A percentile compares a stretch with the other conserved stretches of the same genome.
Evolutionary conservation across 768 basidiomycete genomes (phyloP).

Genomic region (Russula emetica): DNA sequence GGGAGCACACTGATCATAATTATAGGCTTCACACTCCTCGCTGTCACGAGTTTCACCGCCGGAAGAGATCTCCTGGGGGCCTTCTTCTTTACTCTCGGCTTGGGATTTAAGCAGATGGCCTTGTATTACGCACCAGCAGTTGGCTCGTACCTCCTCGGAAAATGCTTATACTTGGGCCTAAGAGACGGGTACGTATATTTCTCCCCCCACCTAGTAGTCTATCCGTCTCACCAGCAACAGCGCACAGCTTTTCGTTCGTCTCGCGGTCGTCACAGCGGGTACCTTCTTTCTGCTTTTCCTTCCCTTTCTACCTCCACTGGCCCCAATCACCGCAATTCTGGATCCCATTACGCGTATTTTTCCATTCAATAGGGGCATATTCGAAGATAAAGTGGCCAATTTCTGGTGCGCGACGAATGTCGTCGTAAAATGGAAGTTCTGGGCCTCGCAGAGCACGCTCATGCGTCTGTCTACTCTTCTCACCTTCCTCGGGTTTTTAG

Average conservation of each 20-base stretch:
- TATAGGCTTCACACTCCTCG: constrained; percentile 62
- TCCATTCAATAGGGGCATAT: constrained; percentile 84
- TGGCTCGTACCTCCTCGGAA: constrained; percentile 86
- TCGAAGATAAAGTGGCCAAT: constrained; percentile 96
- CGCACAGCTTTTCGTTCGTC: constrained; percentile 55
- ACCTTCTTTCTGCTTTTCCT: constrained; percentile 69
- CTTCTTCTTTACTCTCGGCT: constrained; percentile 72
- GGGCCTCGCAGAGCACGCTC: constrained; percentile 45
- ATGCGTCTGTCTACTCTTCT: constrained; percentile 61
- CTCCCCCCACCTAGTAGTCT: not conserved
- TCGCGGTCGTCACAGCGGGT: constrained; percentile 56
- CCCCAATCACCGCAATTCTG: constrained; percentile 43
- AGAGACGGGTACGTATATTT: constrained; percentile 56
- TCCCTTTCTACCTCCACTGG: constrained; percentile 74
- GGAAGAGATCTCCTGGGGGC: constrained; percentile 74
- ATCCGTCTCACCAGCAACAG: constrained; percentile 25
- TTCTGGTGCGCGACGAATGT: constrained; percentile 96
- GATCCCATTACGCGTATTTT: constrained; percentile 80
- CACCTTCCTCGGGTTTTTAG: constrained; percentile 69
- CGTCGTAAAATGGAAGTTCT: constrained; percentile 75
- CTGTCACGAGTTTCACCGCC: constrained; percentile 63
- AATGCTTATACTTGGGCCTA: constrained; percentile 79
- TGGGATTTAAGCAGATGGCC: constrained; percentile 96
- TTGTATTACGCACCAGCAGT: constrained; percentile 90
- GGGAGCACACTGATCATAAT: not conserved